Percentiles rank a stretch among this genome's conserved stretches.
These are phyloP conservation scores for Triticum dicoccoides DNA, from an alignment of 176 grass and related monocot genomes.

Conservation along the genomic window DNA sequence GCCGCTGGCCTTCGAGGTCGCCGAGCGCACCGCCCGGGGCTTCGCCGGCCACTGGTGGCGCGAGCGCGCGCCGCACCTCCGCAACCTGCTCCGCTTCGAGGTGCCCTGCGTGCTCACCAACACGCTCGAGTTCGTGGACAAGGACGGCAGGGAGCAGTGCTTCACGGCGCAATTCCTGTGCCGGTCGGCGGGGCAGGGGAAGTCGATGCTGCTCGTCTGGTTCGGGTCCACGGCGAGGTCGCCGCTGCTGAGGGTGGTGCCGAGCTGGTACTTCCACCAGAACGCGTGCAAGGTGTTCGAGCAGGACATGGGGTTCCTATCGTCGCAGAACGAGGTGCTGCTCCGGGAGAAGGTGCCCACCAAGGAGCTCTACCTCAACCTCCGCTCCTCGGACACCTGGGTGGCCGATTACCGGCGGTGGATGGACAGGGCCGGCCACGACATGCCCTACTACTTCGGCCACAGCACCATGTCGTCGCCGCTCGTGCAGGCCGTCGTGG, in stretches of 20 bases:
- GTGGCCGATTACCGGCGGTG: slow-evolving; percentile 90
- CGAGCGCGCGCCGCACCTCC: slow-evolving; percentile 23
- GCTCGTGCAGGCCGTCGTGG: slow-evolving; percentile 60
- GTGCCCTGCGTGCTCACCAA: slow-evolving; percentile 80
- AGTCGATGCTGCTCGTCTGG: slow-evolving; percentile 74
- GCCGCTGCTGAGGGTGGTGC: slow-evolving; percentile 37
- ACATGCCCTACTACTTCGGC: slow-evolving; percentile 98
- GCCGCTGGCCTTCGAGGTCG: slow-evolving; percentile 74
- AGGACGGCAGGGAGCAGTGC: slow-evolving; percentile 58
- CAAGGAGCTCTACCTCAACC: slow-evolving; percentile 85
- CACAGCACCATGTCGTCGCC: slow-evolving; percentile 59
- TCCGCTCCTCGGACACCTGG: slow-evolving; percentile 78
- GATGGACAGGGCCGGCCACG: slow-evolving; percentile 84
- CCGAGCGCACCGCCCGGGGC: slow-evolving; percentile 52
- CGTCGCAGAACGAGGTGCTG: slow-evolving; percentile 93
- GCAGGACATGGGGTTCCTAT: slow-evolving; percentile 99
- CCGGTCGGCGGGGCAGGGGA: slow-evolving; percentile 70
- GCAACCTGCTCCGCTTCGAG: slow-evolving; percentile 70
- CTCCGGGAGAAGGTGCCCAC: slow-evolving; percentile 79
- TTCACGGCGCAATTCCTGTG: slow-evolving; percentile 82
- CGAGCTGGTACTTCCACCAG: slow-evolving; percentile 74
- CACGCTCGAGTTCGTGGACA: slow-evolving; percentile 54
- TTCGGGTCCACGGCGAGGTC: slow-evolving; percentile 51
- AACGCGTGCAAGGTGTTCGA: slow-evolving; percentile 87
- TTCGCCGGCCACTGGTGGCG: slow-evolving; percentile 76